Evolutionary conservation across 495 filamentous ascomycete species (phyloP).

Genomic region (Hypoxylon lenormandii): DNA sequence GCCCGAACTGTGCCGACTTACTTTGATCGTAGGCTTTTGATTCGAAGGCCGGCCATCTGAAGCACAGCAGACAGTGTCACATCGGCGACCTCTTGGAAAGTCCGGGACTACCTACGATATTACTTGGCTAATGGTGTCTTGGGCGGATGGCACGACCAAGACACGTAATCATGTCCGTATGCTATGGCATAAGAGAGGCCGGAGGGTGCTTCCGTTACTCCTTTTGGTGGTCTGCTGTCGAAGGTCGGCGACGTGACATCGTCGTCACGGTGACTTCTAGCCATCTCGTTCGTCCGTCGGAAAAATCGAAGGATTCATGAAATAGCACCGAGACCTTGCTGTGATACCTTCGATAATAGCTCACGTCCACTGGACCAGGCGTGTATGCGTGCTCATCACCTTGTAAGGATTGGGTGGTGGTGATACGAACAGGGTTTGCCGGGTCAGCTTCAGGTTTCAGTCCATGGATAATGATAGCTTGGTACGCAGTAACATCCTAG

Average conservation of each 20-base stretch:
- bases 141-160: not conserved
- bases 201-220: not conserved
- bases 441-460: not conserved
- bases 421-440: conserved; percentile 1
- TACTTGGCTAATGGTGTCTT: not conserved
- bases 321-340: not conserved
- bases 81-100: not conserved
- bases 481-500: conserved; percentile 2
- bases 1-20: not conserved
- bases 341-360: conserved; percentile 12
- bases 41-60: not conserved
- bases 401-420: not conserved
- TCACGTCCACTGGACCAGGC: not conserved
- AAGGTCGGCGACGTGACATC: not conserved
- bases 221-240: not conserved
- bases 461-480: conserved; percentile 14
- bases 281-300: conserved; percentile 6
- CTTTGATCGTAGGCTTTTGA: not conserved
- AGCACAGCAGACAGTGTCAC: not conserved
- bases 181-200: not conserved
- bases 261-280: not conserved
- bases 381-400: conserved; percentile 4
- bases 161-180: not conserved
- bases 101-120: not conserved
- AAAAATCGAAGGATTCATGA: not conserved